Evolutionary conservation across 2,329 filamentous ascomycete species (phyloP), one percentile per base, ranked within the genome.

Genomic region (Zymoseptoria brevis): DNA sequence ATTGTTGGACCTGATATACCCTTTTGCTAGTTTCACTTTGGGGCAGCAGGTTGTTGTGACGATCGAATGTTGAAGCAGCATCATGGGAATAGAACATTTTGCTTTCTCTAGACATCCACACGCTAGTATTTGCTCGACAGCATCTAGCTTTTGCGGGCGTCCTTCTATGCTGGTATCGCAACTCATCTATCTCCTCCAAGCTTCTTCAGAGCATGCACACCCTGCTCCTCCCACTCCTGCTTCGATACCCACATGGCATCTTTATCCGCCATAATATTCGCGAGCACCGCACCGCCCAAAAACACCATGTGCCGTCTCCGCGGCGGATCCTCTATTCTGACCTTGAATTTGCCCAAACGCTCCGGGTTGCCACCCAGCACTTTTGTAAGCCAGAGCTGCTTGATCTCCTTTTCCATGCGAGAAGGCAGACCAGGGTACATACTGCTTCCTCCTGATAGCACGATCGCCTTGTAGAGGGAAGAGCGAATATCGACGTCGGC

Each of bases 261-360:
- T 79, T 96, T 97, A 78, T 97, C 92, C 52, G 94, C 92, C 88
- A 99, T 97, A 75, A 99, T 95, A 74, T 97, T 97, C 68, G 94
- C 94, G 70, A 99, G 80, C 63, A 99, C 94, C 24, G 94, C 94
- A 68, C 94, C 94, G 60, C 94, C 94, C 58, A 99, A 78, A 82
- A 99, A 97, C n/a, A 99, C 94, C 92, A 99, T 97, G 80, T 99
- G 94, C 76, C 93, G 84, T 79, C 94, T 85, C 77, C 94, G 84
- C 35, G 94, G 94, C 55, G 94, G 94, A 75, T 99, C 94, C 76
- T 99, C 94, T 80, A 99, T 97, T 75, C 94, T 86, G 66, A 99
- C 93, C 84, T 97, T 99, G 83, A 99, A 99, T 86, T 97, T 99
- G 71, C 85, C 90, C 71, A 99, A 76, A 66, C 94, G 85, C 77